These are phyloP conservation scores for Hibiscus syriacus DNA, from an alignment of 345 rosid species.

Conservation along the genomic window DNA sequence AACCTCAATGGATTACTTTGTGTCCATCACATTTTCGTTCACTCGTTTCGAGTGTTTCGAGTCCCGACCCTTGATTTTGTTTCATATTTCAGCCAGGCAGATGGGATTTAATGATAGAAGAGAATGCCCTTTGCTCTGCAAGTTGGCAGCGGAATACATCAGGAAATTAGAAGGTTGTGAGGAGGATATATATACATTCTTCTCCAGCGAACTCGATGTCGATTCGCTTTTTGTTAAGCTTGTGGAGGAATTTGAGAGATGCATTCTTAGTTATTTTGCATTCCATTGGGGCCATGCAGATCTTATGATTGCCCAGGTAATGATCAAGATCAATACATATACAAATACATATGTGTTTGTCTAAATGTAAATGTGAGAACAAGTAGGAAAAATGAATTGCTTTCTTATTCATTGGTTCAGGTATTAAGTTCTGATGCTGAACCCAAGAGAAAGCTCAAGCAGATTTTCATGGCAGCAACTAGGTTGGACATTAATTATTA, in stretches of 20 bases:
- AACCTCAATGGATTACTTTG: background rate
- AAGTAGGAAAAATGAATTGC: background rate
- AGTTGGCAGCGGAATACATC: slow-evolving; percentile 75
- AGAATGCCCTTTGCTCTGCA: slow-evolving; percentile 81
- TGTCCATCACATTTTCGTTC: background rate
- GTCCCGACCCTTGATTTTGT: background rate
- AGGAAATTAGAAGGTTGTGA: slow-evolving; percentile 59
- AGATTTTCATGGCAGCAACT: slow-evolving; percentile 81
- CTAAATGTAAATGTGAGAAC: background rate
- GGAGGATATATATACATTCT: slow-evolving; percentile 60
- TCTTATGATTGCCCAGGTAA: slow-evolving; percentile 70
- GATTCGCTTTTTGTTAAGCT: slow-evolving; percentile 77
- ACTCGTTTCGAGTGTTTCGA: background rate
- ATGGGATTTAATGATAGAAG: slow-evolving; percentile 72
- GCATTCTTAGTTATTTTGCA: slow-evolving; percentile 83
- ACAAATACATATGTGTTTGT: background rate
- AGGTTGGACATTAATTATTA: slow-evolving; percentile 29
- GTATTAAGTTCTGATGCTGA: slow-evolving; percentile 48
- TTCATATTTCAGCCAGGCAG: slow-evolving; percentile 53
- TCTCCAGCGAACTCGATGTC: slow-evolving; percentile 49
- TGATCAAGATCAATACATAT: background rate
- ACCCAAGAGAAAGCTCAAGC: slow-evolving; percentile 65
- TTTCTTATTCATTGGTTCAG: slow-evolving; percentile 25
- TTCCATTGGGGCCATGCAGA: slow-evolving; percentile 79
- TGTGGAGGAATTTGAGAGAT: slow-evolving; percentile 86